phyloP scores from a whole-genome alignment of 2,329 filamentous ascomycete genomes.

The Aspergillus glaucus region DNA sequence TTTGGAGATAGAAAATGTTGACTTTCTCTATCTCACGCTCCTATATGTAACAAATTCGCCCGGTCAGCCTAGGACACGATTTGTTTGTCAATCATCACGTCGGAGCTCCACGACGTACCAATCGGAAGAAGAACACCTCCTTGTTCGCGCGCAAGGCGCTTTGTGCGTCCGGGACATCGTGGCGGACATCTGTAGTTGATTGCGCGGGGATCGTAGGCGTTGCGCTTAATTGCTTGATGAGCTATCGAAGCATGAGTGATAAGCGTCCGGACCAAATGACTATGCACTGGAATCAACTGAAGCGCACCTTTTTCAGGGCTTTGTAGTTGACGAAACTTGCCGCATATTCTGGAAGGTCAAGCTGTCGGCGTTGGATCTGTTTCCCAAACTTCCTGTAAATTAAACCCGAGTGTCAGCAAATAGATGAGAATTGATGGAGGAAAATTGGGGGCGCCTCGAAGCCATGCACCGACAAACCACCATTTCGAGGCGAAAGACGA shows the following conservation, averaged over 20 bases:
- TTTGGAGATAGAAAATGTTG: slow-evolving; percentile 95
- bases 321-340: slow-evolving; percentile 99
- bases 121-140: slow-evolving; percentile 95
- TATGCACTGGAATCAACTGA: not conserved
- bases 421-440: not conserved
- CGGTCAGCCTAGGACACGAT: not conserved
- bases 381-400: slow-evolving; percentile 93
- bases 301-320: slow-evolving; percentile 83
- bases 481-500: not conserved
- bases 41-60: slow-evolving; percentile 40
- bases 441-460: too few relatives aligned
- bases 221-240: slow-evolving; percentile 95
- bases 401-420: slow-evolving; percentile 6
- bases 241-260: slow-evolving; percentile 50
- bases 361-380: slow-evolving; percentile 97
- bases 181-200: slow-evolving; percentile 46
- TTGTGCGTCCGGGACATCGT: slow-evolving; percentile 64
- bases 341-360: slow-evolving; percentile 98
- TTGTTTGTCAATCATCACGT: not conserved
- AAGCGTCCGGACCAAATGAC: not conserved
- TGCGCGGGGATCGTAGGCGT: slow-evolving; percentile 78
- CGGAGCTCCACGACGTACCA: slow-evolving; percentile 53
- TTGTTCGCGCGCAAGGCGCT: slow-evolving; percentile 91
- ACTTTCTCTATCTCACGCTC: slow-evolving; percentile 98
- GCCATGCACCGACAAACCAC: too few relatives aligned